These are phyloP conservation scores for Colletotrichum liriopes DNA, from an alignment of 2,329 filamentous ascomycete genomes.

Conservation along the genomic window DNA sequence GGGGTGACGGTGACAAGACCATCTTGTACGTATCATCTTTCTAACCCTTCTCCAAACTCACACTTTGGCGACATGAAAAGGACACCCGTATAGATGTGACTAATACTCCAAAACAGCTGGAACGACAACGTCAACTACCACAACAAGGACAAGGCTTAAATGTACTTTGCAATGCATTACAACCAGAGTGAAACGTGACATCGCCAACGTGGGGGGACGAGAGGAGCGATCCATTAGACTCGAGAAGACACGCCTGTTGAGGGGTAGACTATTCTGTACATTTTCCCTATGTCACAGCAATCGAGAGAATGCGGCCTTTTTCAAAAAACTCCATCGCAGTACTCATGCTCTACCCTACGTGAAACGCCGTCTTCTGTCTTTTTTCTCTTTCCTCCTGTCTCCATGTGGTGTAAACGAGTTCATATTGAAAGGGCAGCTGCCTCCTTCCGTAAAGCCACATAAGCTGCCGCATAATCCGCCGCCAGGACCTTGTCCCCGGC, in stretches of 20 bases:
- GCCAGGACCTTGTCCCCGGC: conserved; percentile 75
- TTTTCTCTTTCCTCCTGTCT: background rate
- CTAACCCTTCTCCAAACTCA: background rate
- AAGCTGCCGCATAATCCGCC: conserved; percentile 77
- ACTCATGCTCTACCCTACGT: conserved; percentile 1
- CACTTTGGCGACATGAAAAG: background rate
- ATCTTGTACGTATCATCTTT: conserved; percentile 70
- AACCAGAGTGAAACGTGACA: conserved; percentile 17
- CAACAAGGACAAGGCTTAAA: conserved; percentile 83
- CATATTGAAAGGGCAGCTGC: conserved; percentile 38
- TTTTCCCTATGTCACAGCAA: conserved; percentile 45
- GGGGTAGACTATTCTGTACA: conserved; percentile 47
- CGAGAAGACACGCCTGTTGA: conserved; percentile 27
- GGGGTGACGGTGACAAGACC: conserved; percentile 96
- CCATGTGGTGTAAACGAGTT: background rate
- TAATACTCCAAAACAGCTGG: conserved; percentile 74
- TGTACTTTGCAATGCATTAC: conserved; percentile 41
- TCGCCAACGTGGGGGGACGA: conserved; percentile 8
- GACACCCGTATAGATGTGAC: conserved; percentile 39
- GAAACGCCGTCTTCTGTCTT: background rate
- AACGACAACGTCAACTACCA: conserved; percentile 97
- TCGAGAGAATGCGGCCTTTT: conserved; percentile 36
- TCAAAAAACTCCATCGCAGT: background rate
- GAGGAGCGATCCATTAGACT: conserved; percentile 40
- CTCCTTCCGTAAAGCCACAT: conserved; percentile 69